Percentiles rank a stretch among this genome's conserved stretches.
Evolutionary conservation across 2,329 filamentous ascomycete genomes (phyloP).

Genomic region (Alternaria incomplexa): DNA sequence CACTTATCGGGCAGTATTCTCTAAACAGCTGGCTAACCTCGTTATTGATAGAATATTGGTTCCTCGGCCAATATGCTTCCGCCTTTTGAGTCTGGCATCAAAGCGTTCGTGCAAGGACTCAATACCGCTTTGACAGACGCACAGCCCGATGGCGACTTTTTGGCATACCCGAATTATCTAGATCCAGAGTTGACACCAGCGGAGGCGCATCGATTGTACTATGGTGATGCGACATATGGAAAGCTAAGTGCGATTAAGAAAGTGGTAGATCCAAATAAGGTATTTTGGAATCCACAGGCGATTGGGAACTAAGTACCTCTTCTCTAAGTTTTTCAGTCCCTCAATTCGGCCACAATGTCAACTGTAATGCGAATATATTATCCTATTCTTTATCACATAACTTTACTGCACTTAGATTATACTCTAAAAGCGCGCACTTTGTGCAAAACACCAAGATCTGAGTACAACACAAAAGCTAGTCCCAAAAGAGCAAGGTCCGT

Average conservation of each 20-base stretch:
- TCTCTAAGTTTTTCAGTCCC: not conserved
- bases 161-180: conserved; percentile 8
- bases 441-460: too few species aligned
- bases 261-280: not conserved
- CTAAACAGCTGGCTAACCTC: not conserved
- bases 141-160: conserved; percentile 6
- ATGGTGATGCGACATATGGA: not conserved
- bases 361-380: not conserved
- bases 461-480: too few species aligned
- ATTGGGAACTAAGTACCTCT: not conserved
- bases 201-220: conserved; percentile 4
- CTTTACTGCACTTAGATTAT: too few species aligned
- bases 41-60: not conserved
- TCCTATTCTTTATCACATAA: not conserved
- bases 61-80: conserved; percentile 1
- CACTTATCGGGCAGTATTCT: not conserved
- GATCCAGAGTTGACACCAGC: conserved; percentile 7
- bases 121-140: conserved; percentile 2
- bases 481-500: too few species aligned
- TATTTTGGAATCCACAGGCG: conserved; percentile 10
- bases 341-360: not conserved
- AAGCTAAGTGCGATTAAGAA: conserved; percentile 1
- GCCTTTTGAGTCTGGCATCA: conserved; percentile 1
- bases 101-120: conserved; percentile 2
- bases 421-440: too few species aligned